Evolutionary conservation across 495 filamentous ascomycete genomes (phyloP), one percentile per base, ranked within the genome.

Genomic region (Trichoderma erinaceum): DNA sequence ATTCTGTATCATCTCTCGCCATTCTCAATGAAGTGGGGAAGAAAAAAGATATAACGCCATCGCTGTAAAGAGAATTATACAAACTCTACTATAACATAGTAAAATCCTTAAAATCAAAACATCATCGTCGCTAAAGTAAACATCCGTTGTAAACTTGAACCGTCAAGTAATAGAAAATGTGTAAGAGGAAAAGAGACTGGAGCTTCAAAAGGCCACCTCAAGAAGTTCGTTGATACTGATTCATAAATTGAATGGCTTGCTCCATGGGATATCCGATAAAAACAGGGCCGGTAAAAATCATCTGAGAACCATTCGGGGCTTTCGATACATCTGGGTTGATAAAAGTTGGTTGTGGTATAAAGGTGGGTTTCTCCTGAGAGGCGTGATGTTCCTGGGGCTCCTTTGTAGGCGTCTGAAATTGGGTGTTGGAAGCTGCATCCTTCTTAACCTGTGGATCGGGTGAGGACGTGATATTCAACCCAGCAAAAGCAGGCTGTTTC

Each of bases 221-320:
- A 48, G 21, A 61, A 27, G 69, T 65, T 5, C n/a, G 65, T 68
- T 78, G 80, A 35, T 77, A 83, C 52, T 88, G 83, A 68, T 88
- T 85, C 80, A 96, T 81, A 43, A 96, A 78, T 25, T 79, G 78
- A 23, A 90, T 85, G 21, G 90, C 87, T 74, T 95, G 88, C 68
- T 95, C 91, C 44, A 92, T 83, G 1, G 89, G 85, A 73, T 95
- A 96, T 0, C 92, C 92, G 70, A 96, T 90, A 72, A 97, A 96
- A 2, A 96, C 91, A 0, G 93, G 92, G 0, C 93, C 93, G 27
- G 89, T 93, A 69, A 79, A 95, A 0, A 91, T 79, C 81, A 96
- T 85, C 70, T 87, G 87, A 1, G 89, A 83, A 12, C 68, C 75
- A 2, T 3, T n/a, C 70, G 21, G 66, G 52, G 65, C 69, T 65